Base-by-base conservation (phyloP, 1,139 yeast genomes). In the Yamadazyma trypodendri region DNA sequence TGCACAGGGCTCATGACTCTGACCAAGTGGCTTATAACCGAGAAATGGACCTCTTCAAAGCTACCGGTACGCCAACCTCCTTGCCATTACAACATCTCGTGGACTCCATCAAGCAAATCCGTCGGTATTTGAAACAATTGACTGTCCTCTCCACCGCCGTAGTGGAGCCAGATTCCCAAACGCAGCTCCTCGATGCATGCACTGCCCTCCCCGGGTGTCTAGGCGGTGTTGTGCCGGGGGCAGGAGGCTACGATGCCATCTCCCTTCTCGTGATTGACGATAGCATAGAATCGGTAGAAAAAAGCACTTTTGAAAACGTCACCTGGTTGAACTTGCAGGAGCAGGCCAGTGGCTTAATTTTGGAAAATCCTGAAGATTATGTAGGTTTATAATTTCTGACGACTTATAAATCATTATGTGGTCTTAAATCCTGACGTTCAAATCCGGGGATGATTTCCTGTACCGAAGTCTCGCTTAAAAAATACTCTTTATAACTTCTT, bases 161-260 rank as follows among this genome's bases (percentile, higher is more conserved):
- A n/a, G 79, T 92, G 37, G 98, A 92, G 59, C 98, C 98, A 0
- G 61, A 58, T 2, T 65, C 72, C 16, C 98, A 94, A 61, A 86
- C 96, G 0, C 41, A 49, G 4, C 65, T 92, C 7, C 63, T 94
- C n/a, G 81, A 92, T 52, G 60, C 64, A 13, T 84, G 94, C 47
- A 50, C 58, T 15, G 37, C 54, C 0, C 47, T 85, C 14, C 67
- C 68, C 0, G 98, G 98, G 10, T 94, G 89, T 29, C 53, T 90
- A 16, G 95, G 96, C 0, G 97, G 96, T 9, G 94, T 92, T 23
- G 96, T 92, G 3, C 98, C 98, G 0, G 98, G 98, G 2, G 98
- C 98, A 0, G 98, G 98, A 16, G 98, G 98, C 0, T 85, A 79
- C 56, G 98, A 92, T 65, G 98, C 98, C 0, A 77, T 92, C 28